These are phyloP conservation scores for Lentithecium fluviatile DNA, from an alignment of 495 filamentous ascomycete species.

Conservation along the genomic window DNA sequence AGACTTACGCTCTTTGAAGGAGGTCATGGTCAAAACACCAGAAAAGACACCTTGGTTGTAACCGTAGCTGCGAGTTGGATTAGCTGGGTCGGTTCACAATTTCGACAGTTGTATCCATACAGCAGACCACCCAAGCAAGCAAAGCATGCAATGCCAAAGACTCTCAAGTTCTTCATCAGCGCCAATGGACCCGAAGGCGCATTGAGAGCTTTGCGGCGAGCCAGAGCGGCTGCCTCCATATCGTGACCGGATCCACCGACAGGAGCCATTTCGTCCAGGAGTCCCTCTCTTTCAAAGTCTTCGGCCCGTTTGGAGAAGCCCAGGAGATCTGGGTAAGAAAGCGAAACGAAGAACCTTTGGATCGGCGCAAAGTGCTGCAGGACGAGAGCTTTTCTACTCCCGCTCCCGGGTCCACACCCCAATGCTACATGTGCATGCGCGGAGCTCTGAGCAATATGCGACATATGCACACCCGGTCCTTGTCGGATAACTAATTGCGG, in stretches of 20 bases:
- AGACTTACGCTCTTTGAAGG: slow-evolving; percentile 46
- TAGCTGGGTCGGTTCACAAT: no score
- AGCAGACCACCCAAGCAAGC: slow-evolving; percentile 70
- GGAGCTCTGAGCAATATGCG: neutral
- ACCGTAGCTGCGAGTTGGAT: no score
- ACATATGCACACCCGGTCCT: neutral
- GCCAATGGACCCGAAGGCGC: slow-evolving; percentile 63
- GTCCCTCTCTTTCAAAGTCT: neutral
- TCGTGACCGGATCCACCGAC: slow-evolving; percentile 37
- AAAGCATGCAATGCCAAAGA: slow-evolving; percentile 71
- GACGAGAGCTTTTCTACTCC: neutral
- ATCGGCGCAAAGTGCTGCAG: neutral
- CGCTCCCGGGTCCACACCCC: neutral
- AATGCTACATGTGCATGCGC: neutral
- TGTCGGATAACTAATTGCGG: neutral
- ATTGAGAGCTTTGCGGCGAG: slow-evolving; percentile 62
- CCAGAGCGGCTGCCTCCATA: slow-evolving; percentile 61
- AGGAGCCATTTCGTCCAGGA: slow-evolving; percentile 42
- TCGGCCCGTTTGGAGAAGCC: neutral
- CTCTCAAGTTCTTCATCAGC: slow-evolving; percentile 65
- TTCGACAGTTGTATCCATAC: slow-evolving; percentile 44
- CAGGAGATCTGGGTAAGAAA: neutral
- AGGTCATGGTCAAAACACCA: slow-evolving; percentile 63
- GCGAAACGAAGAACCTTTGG: neutral
- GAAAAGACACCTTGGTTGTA: slow-evolving; percentile 72